phyloP scores from a whole-genome alignment of 441 rosid species.

The Erodium moschatum region DNA sequence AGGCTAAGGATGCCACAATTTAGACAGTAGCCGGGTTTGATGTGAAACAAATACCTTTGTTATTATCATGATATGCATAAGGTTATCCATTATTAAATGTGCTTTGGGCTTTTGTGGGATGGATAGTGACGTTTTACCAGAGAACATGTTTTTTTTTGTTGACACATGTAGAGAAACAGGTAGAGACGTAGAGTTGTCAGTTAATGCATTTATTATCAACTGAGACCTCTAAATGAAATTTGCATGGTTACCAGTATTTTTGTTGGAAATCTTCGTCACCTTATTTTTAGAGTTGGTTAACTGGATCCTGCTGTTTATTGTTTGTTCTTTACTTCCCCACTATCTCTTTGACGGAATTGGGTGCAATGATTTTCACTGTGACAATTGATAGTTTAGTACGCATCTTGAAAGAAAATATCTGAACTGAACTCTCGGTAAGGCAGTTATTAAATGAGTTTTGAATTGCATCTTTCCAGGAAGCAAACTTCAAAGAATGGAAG shows the following conservation, averaged over 20 bases:
- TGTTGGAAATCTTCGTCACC: neutral
- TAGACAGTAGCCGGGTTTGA: neutral
- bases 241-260: neutral
- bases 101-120: neutral
- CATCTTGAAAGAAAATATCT: neutral
- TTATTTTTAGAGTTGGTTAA: neutral
- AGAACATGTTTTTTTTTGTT: too few relatives aligned
- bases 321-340: neutral
- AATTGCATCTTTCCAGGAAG: slow-evolving; percentile 43
- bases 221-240: too few relatives aligned
- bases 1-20: neutral
- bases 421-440: neutral
- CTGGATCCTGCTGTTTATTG: neutral
- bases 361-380: neutral
- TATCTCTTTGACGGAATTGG: neutral
- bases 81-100: neutral
- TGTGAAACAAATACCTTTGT: neutral
- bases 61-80: neutral
- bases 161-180: too few relatives aligned
- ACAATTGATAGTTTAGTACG: neutral
- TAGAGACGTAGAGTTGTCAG: too few relatives aligned
- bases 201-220: too few relatives aligned
- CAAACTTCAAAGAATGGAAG: slow-evolving; percentile 86
- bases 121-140: neutral
- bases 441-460: neutral